Conservation (phyloP, 2,329 filamentous ascomycete genomes). For the Pseudohalonectria lignicola region DNA sequence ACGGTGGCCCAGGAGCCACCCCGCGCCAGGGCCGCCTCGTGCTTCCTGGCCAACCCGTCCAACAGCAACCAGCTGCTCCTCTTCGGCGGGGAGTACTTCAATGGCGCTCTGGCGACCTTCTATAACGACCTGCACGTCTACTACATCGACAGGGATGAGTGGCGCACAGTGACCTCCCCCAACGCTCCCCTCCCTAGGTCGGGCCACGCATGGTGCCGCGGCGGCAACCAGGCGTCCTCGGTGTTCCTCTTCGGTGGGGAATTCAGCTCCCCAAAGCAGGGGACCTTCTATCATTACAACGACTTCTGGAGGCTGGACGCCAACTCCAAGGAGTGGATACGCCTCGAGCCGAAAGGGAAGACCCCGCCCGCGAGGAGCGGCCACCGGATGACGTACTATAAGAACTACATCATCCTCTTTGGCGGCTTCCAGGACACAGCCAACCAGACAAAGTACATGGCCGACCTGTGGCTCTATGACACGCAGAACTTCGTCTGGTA, state of each 20-base stretch:
- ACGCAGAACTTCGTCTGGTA: constrained; percentile 80
- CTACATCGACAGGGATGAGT: constrained; percentile 76
- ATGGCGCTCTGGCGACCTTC: constrained; percentile 72
- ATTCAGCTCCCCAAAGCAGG: constrained; percentile 93
- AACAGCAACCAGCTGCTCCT: constrained; percentile 82
- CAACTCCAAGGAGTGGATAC: constrained; percentile 75
- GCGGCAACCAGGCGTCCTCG: constrained; percentile 66
- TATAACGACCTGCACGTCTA: constrained; percentile 58
- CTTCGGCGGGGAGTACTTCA: constrained; percentile 93
- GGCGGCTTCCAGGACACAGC: constrained; percentile 97
- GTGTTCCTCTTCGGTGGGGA: constrained; percentile 94
- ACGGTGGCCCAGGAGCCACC: constrained; percentile 59
- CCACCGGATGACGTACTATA: constrained; percentile 93
- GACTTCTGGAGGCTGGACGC: constrained; percentile 95
- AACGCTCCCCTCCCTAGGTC: constrained; percentile 85
- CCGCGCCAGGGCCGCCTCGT: constrained; percentile 66
- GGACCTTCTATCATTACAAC: constrained; percentile 98
- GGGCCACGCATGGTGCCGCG: constrained; percentile 90
- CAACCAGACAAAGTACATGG: constrained; percentile 85
- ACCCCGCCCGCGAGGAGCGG: constrained; percentile 78
- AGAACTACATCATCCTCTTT: constrained; percentile 92
- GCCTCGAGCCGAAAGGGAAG: constrained; percentile 71
- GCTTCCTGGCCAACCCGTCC: constrained; percentile 72
- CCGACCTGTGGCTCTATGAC: constrained; percentile 94
- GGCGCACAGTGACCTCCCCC: constrained; percentile 80